Evolutionary conservation across 2,329 filamentous ascomycete species (phyloP), one percentile per base, ranked within the genome.

Genomic region (Scedosporium minutisporum): DNA sequence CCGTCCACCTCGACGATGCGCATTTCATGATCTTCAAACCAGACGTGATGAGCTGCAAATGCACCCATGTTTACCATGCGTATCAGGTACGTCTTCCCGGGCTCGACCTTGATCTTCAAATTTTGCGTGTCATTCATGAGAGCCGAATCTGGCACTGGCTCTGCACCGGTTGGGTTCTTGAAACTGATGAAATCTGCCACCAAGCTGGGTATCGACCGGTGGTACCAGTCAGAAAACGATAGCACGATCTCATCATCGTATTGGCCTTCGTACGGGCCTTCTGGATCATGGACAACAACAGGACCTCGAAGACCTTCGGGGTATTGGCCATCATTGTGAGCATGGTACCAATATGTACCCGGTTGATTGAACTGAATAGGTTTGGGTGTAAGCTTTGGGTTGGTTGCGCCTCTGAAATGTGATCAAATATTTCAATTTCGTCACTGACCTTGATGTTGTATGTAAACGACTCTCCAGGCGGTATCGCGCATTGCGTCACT

Each of bases 291-390:
- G 21, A 90, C 77, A 62, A 90, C 81, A 38, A 90, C 73, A 1
- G 87, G 80, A 0, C 81, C 86, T 23, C 87, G 80, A 5, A 89
- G 76, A 10, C 88, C 88, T 70, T 91, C 88, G 1, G 87, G 87
- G 65, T 90, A 90, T 70, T 89, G 87, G 25, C 81, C 85, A 65
- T 80, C 78, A 23, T 80, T 80, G 69, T 91, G 88, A 4, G 85
- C 88, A 71, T 91, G 88, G 67, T 92, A 93, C 89, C 89, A 92
- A 72, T 90, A 92, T 1, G 88, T 90, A 29, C 89, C 89, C 0
- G 86, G 80, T 75, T 90, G 87, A 58, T 84, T 70, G 6, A 53
- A 2, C 51, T 55, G 51, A 6, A 21, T 25, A 3, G 5, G n/a
- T 55, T 55, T 23, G 4, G 21, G 51, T 58, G 9, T 27, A 23